phyloP scores from a whole-genome alignment of 106 monocot species.

The Hemerocallis citrina region DNA sequence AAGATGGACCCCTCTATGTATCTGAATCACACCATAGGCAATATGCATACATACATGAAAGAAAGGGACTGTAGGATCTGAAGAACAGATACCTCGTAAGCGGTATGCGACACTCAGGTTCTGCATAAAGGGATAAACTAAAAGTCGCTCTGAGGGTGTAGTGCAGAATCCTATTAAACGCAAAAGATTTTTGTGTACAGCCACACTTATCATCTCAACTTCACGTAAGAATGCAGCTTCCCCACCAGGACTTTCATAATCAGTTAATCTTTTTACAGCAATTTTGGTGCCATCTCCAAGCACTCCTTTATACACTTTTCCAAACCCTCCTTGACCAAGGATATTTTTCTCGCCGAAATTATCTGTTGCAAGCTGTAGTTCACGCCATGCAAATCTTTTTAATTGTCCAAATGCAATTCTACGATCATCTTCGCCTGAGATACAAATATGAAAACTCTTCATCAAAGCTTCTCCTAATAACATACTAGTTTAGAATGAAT shows the following conservation, averaged over 20 bases:
- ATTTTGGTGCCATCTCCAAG: slow-evolving; percentile 54
- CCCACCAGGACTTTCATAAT: slow-evolving; percentile 68
- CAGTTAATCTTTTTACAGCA: slow-evolving; percentile 57
- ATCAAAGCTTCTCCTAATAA: background rate
- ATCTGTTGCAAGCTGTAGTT: slow-evolving; percentile 70
- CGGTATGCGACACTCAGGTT: slow-evolving; percentile 66
- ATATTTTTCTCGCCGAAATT: slow-evolving; percentile 63
- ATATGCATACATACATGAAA: too few relatives aligned
- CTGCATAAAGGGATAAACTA: slow-evolving; percentile 72
- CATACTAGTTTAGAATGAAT: background rate
- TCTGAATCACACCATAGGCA: too few relatives aligned
- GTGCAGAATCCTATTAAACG: slow-evolving; percentile 68
- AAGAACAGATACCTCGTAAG: slow-evolving; percentile 40
- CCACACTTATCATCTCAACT: slow-evolving; percentile 70
- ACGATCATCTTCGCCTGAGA: slow-evolving; percentile 62
- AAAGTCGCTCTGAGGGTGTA: slow-evolving; percentile 45
- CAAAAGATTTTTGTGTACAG: slow-evolving; percentile 62
- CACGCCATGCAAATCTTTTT: slow-evolving; percentile 75
- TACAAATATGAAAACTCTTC: background rate
- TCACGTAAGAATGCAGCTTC: slow-evolving; percentile 66
- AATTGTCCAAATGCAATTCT: slow-evolving; percentile 71
- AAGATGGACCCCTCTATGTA: too few relatives aligned
- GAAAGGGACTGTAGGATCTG: background rate
- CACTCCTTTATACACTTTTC: slow-evolving; percentile 67
- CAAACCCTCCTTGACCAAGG: slow-evolving; percentile 73